Conservation (phyloP, 768 basidiomycete species). For the Amanita rimosa region DNA sequence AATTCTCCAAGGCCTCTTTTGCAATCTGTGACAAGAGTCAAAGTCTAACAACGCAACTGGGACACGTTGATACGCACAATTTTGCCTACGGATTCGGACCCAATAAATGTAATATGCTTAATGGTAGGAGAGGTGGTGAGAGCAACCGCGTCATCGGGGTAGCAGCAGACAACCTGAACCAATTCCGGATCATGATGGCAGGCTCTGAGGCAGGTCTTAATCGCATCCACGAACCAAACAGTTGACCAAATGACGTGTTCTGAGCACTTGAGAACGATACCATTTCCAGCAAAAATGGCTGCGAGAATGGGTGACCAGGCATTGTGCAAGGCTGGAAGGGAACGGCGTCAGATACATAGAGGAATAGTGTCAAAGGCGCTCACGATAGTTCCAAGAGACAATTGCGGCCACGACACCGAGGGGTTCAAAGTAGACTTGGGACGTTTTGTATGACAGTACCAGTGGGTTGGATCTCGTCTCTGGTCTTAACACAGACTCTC, state of each 20-base stretch:
- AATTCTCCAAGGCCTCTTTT: conserved; percentile 68
- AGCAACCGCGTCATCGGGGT: conserved; percentile 75
- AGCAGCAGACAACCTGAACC: conserved; percentile 88
- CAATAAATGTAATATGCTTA: conserved; percentile 93
- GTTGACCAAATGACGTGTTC: conserved; percentile 92
- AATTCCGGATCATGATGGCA: conserved; percentile 81
- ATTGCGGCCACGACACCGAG: conserved; percentile 88
- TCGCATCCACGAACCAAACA: conserved; percentile 68
- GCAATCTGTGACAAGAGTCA: conserved; percentile 47
- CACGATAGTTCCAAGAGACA: conserved; percentile 94
- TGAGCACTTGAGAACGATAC: conserved; percentile 83
- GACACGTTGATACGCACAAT: conserved; percentile 32
- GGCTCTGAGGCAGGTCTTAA: conserved; percentile 62
- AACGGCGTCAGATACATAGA: conserved; percentile 3
- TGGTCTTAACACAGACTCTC: conserved; percentile 65
- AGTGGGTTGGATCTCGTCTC: conserved; percentile 58
- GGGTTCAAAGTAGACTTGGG: conserved; percentile 79
- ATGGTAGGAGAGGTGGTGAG: conserved; percentile 72
- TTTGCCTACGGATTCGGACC: conserved; percentile 69
- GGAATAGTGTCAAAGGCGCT: conserved; percentile 6
- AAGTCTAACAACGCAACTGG: neutral
- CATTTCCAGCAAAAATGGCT: conserved; percentile 84
- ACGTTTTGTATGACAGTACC: conserved; percentile 66
- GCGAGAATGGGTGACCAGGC: conserved; percentile 91
- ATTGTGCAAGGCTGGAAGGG: conserved; percentile 74